Evolutionary conservation across 108 stramenopile species (phyloP).

Genomic region (Skeletonema menzelii): DNA sequence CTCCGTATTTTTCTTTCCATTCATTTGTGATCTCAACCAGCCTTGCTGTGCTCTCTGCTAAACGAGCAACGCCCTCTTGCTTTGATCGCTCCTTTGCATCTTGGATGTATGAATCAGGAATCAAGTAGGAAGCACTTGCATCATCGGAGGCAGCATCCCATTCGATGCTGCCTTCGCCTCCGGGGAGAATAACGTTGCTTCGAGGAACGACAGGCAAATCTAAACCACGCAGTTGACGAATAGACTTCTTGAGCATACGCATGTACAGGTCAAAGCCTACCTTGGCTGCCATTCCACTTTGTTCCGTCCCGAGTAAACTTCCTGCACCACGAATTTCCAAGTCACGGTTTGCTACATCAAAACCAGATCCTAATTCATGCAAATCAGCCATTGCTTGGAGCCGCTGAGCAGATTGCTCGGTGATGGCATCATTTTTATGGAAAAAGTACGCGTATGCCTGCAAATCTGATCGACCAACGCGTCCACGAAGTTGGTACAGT

Average conservation of each 20-base stretch:
- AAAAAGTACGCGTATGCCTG: slow-evolving; percentile 93
- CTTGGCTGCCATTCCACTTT: slow-evolving; percentile 89
- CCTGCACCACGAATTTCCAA: slow-evolving; percentile 96
- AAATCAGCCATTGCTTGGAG: slow-evolving; percentile 88
- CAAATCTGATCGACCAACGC: slow-evolving; percentile 90
- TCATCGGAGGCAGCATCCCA: slow-evolving; percentile 28
- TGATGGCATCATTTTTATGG: slow-evolving; percentile 64
- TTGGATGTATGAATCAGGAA: slow-evolving; percentile 68
- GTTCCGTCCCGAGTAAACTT: slow-evolving; percentile 87
- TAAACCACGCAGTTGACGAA: slow-evolving; percentile 79
- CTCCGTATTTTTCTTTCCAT: slow-evolving; percentile 80
- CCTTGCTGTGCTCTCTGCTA: slow-evolving; percentile 71
- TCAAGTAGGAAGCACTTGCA: slow-evolving; percentile 46
- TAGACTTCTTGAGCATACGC: slow-evolving; percentile 91
- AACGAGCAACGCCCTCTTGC: slow-evolving; percentile 69
- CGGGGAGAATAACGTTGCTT: slow-evolving; percentile 73
- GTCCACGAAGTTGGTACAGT: slow-evolving; percentile 93
- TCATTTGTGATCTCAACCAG: slow-evolving; percentile 77
- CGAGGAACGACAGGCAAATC: slow-evolving; percentile 78
- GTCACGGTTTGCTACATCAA: slow-evolving; percentile 92
- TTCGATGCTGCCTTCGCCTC: slow-evolving; percentile 69
- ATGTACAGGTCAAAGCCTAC: slow-evolving; percentile 97
- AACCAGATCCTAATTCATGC: slow-evolving; percentile 86
- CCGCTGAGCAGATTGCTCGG: slow-evolving; percentile 77
- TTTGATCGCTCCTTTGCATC: slow-evolving; percentile 53